phyloP scores from a whole-genome alignment of 2,329 filamentous ascomycete genomes.

The Pyricularia sp. region DNA sequence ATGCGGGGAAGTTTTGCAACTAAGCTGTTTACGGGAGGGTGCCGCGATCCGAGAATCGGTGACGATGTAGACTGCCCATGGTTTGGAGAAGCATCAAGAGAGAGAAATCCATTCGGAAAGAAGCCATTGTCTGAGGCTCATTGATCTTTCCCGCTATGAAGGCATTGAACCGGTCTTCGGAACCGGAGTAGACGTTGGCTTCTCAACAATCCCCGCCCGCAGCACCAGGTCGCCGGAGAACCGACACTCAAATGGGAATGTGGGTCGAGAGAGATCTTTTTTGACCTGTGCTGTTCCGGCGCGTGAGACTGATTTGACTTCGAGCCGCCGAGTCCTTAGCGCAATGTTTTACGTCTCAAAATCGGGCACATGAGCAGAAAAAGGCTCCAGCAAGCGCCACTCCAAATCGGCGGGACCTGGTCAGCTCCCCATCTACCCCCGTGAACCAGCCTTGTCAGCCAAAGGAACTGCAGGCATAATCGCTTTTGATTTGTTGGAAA shows the following conservation, averaged over 20 bases:
- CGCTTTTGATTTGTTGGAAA: background rate
- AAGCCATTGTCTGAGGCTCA: background rate
- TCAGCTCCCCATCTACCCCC: slow-evolving; percentile 11
- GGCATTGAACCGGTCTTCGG: background rate
- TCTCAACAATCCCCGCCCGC: background rate
- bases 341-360: slow-evolving; percentile 29
- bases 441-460: background rate
- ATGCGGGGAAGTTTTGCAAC: background rate
- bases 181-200: background rate
- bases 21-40: background rate
- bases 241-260: background rate
- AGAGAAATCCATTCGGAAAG: background rate
- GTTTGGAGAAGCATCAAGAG: background rate
- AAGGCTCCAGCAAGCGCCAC: background rate
- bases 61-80: background rate
- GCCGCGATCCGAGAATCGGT: background rate
- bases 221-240: background rate
- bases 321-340: slow-evolving; percentile 28
- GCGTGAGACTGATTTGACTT: slow-evolving; percentile 17
- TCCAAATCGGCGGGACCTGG: slow-evolving; percentile 26
- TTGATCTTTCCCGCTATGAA: background rate
- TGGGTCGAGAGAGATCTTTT: background rate
- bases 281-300: background rate
- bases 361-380: slow-evolving; percentile 36
- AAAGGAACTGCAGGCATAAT: background rate